Evolutionary conservation across 768 basidiomycete genomes (phyloP), one percentile per base, ranked within the genome.

Genomic region (Dendrothele bispora): DNA sequence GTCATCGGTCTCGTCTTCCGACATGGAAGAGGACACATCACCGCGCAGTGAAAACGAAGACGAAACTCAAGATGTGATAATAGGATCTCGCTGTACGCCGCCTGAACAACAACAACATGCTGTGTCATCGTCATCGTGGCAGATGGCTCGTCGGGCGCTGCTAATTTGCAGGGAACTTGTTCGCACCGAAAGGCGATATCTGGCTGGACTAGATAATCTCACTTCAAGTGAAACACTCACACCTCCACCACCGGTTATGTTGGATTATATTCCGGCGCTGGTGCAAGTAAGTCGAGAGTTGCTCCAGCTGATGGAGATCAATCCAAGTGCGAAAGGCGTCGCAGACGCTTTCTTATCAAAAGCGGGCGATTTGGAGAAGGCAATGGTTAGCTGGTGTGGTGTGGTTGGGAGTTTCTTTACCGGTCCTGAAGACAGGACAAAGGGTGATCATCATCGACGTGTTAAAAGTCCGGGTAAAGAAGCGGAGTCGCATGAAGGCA

Each of bases 321-420:
- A 86, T 45, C 85, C 84, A 12, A 84, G 82, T 36, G 81, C 80
- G 3, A 77, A 74, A 70, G 85, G 85, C 7, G 78, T 86, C 25
- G 77, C 82, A 10, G 69, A 73, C 5, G 79, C 85, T 6, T 83
- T 87, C 52, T 64, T 86, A 21, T 63, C 71, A 0, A 69, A 66
- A 39, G 75, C 82, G 55, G 71, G 76, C 22, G 67, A 69, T n/a
- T 60, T 86, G 18, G 79, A 83, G 53, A 59, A 60, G 11, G 76
- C 82, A 2, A 77, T 85, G 51, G 73, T 83, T 39, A 68, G 71
- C 1, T 88, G 84, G 83, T 83, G 78, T 46, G 67, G 71, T 28
- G 68, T 78, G 28, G 79, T 80, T 3, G 83, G 80, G 57, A 51
- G 56, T 1, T 75, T 78, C 55, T 79, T 79, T 45, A 54, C 57